Conservation (phyloP, 2,329 filamentous ascomycete species). For the Botryotinia narcissicola region DNA sequence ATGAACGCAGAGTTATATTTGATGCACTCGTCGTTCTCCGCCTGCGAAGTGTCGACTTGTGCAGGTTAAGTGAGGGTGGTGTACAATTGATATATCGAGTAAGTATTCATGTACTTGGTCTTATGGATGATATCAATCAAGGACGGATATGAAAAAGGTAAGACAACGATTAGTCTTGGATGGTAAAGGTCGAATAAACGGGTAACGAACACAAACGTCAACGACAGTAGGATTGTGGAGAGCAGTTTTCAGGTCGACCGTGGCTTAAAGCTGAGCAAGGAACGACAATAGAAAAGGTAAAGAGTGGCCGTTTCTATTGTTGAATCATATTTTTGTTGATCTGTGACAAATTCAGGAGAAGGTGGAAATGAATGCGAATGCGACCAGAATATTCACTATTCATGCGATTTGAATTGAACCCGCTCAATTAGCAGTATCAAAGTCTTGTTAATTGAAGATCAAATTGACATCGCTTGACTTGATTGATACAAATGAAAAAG, state of each 20-base stretch:
- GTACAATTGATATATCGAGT: background rate
- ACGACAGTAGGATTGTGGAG: conserved; percentile 4
- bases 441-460: background rate
- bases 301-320: conserved; percentile 2
- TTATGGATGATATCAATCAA: background rate
- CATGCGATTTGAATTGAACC: background rate
- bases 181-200: background rate
- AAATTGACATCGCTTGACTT: background rate
- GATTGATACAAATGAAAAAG: background rate
- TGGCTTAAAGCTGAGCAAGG: conserved; percentile 6
- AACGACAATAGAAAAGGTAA: conserved; percentile 3
- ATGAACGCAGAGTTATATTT: conserved; percentile 34
- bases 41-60: conserved; percentile 50
- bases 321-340: background rate
- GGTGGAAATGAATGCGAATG: background rate
- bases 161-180: conserved; percentile 5
- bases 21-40: conserved; percentile 48
- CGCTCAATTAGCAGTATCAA: background rate
- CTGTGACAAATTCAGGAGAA: conserved; percentile 1
- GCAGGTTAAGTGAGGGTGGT: conserved; percentile 24
- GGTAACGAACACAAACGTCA: background rate
- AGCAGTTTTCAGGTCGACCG: background rate
- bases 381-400: background rate
- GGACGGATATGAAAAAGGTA: background rate
- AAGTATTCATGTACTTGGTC: background rate